Conservation (phyloP, 768 basidiomycete genomes). For the Sarcomyxa edulis region DNA sequence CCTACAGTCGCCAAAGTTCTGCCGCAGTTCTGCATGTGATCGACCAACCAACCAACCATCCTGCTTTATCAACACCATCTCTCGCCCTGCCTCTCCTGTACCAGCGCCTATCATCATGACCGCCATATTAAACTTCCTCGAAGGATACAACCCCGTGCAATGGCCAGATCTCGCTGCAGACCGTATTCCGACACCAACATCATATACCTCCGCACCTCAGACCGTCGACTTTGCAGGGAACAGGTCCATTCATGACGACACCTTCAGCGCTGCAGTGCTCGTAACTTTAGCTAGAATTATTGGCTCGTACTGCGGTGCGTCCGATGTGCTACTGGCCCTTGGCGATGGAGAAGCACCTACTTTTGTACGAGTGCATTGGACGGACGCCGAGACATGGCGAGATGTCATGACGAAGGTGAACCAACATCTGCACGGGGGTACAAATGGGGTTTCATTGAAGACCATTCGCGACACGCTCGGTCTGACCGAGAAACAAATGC, state of each 20-base stretch:
- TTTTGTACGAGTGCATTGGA: conserved; percentile 21
- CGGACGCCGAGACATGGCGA: conserved; percentile 16
- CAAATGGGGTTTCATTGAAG: conserved; percentile 6
- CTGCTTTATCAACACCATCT: too few species aligned
- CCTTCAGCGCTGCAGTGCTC: conserved; percentile 11
- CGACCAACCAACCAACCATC: too few species aligned
- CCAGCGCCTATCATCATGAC: too few species aligned
- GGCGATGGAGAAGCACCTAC: conserved; percentile 3
- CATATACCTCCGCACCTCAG: neutral
- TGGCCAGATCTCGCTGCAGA: conserved; percentile 26
- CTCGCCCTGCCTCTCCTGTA: too few species aligned
- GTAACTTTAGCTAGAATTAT: conserved; percentile 20
- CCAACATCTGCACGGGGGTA: conserved; percentile 1
- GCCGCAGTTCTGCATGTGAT: too few species aligned
- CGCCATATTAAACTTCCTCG: conserved; percentile 13
- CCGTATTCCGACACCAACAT: conserved; percentile 10
- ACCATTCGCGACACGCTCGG: conserved; percentile 16
- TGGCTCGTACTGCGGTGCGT: conserved; percentile 22
- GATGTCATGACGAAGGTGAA: conserved; percentile 11
- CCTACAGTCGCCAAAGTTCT: too few species aligned
- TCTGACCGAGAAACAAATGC: conserved; percentile 17
- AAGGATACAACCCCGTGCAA: conserved; percentile 23
- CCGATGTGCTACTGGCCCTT: conserved; percentile 22
- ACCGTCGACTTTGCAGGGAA: neutral
- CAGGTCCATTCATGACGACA: neutral